Evolutionary conservation across 441 rosid species (phyloP).

Genomic region (Mallotus japonicus): DNA sequence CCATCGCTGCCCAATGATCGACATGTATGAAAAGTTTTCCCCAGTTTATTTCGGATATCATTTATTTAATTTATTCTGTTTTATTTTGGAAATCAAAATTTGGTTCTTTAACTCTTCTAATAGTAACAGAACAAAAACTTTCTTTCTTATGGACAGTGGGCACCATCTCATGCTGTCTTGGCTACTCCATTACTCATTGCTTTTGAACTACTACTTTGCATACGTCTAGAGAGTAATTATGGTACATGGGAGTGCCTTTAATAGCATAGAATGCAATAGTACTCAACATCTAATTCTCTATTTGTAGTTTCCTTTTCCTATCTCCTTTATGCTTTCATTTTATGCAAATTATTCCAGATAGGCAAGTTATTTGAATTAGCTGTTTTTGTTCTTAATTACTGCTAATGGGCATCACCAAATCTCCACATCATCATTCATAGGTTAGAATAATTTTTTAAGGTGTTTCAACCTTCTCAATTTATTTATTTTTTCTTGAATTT

Average conservation of each 20-base stretch:
- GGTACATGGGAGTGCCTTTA: slow-evolving; percentile 43
- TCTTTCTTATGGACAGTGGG: slow-evolving; percentile 77
- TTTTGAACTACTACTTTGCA: slow-evolving; percentile 89
- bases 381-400: neutral
- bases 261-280: neutral
- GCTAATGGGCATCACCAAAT: neutral
- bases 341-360: neutral
- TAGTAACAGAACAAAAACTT: slow-evolving; percentile 8
- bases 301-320: neutral
- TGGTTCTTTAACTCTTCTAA: slow-evolving; percentile 4
- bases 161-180: slow-evolving; percentile 87
- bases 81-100: neutral
- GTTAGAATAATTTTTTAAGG: slow-evolving; percentile 1
- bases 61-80: neutral
- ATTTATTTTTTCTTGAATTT: slow-evolving; percentile 21
- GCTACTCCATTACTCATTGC: slow-evolving; percentile 90
- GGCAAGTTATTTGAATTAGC: neutral
- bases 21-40: slow-evolving; percentile 44
- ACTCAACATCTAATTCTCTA: slow-evolving; percentile 5
- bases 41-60: slow-evolving; percentile 1
- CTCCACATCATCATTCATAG: neutral
- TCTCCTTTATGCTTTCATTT: slow-evolving; percentile 6
- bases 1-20: slow-evolving; percentile 85
- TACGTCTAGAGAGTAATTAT: slow-evolving; percentile 66
- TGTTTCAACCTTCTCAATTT: slow-evolving; percentile 6